A percentile compares a stretch with the other conserved stretches of the same genome.
Conservation (phyloP, 306 rosid species). For the Vigna hirtella region DNA sequence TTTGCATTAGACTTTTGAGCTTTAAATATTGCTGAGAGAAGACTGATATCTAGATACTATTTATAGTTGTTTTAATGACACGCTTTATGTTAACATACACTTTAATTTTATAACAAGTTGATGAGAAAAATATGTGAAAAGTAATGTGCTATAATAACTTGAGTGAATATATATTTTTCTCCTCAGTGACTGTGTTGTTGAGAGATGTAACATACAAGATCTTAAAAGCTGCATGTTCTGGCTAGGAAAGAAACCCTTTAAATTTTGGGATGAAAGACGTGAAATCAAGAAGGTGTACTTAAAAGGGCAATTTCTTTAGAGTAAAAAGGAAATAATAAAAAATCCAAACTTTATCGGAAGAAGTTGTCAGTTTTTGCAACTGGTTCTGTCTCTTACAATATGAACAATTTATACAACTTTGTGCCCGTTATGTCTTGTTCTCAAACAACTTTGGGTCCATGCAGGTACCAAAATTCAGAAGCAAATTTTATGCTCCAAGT, state of each 20-base stretch:
- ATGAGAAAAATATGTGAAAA: neutral
- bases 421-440: slow-evolving; percentile 40
- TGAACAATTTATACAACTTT: slow-evolving; percentile 39
- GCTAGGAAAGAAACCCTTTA: slow-evolving; percentile 40
- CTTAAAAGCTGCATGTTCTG: slow-evolving; percentile 54
- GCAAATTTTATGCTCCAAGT: slow-evolving; percentile 42
- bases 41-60: neutral
- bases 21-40: neutral
- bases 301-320: slow-evolving; percentile 58
- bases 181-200: slow-evolving; percentile 5
- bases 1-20: too few relatives aligned
- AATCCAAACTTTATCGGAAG: slow-evolving; percentile 42
- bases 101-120: neutral
- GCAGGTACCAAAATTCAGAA: slow-evolving; percentile 47
- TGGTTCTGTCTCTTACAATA: slow-evolving; percentile 42
- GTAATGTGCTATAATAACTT: neutral
- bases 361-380: slow-evolving; percentile 54
- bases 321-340: neutral
- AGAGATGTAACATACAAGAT: slow-evolving; percentile 16
- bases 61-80: neutral
- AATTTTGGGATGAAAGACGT: slow-evolving; percentile 40
- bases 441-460: slow-evolving; percentile 49
- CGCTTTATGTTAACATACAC: neutral
- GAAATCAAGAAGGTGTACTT: slow-evolving; percentile 50
- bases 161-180: slow-evolving; percentile 22